Evolutionary conservation across 169 alveolate genomes (phyloP).

Genomic region (Neospora caninum): DNA sequence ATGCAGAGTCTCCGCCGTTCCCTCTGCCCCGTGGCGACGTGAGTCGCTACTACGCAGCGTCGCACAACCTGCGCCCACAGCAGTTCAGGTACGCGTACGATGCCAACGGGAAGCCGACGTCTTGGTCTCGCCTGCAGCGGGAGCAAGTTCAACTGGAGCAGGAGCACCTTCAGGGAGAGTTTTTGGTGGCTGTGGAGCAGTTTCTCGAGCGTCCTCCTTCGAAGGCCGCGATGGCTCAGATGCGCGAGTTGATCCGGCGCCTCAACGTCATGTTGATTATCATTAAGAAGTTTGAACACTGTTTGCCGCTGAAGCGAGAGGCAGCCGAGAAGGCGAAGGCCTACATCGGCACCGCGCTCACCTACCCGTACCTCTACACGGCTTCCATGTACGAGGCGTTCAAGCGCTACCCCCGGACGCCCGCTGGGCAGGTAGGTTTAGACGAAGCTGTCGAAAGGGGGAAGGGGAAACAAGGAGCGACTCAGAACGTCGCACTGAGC

Average conservation of each 20-base stretch:
- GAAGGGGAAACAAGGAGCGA: neutral
- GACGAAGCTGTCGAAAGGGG: neutral
- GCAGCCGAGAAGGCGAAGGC: slow-evolving; percentile 51
- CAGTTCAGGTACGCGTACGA: slow-evolving; percentile 63
- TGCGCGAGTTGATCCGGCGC: slow-evolving; percentile 43
- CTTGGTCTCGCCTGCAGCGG: neutral
- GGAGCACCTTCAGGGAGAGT: slow-evolving; percentile 45
- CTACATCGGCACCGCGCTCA: slow-evolving; percentile 23
- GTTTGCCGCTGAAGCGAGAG: slow-evolving; percentile 28
- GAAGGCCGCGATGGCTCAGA: slow-evolving; percentile 24
- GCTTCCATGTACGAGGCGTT: slow-evolving; percentile 52
- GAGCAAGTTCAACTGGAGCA: slow-evolving; percentile 56
- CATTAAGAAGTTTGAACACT: slow-evolving; percentile 24
- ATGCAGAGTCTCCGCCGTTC: slow-evolving; percentile 8
- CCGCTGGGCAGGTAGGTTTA: slow-evolving; percentile 37
- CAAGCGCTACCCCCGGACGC: slow-evolving; percentile 41
- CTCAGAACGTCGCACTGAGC: neutral
- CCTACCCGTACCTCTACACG: slow-evolving; percentile 57
- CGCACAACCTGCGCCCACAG: slow-evolving; percentile 37
- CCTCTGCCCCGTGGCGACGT: slow-evolving; percentile 56
- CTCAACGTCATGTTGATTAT: slow-evolving; percentile 29
- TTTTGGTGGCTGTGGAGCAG: slow-evolving; percentile 57
- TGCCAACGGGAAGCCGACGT: neutral
- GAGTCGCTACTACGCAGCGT: neutral
- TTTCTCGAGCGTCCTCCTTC: slow-evolving; percentile 32